phyloP scores from a whole-genome alignment of 345 rosid species.

The Eucalyptus cloeziana region DNA sequence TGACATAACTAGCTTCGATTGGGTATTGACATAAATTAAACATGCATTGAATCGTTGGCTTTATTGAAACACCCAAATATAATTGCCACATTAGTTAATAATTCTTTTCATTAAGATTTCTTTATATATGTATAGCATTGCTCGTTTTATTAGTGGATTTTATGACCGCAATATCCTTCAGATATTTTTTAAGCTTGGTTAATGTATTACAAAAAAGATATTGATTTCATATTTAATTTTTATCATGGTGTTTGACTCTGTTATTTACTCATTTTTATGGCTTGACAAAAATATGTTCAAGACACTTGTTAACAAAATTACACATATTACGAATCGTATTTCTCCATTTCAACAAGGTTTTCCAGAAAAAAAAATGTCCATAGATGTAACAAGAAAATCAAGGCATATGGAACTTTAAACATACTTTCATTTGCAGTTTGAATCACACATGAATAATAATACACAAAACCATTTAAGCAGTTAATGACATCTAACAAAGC shows the following conservation, averaged over 20 bases:
- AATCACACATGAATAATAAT: background rate
- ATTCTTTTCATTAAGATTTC: background rate
- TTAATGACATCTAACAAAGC: background rate
- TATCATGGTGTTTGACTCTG: background rate
- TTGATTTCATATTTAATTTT: no score
- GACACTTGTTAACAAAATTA: background rate
- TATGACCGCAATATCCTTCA: background rate
- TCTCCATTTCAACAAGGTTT: background rate
- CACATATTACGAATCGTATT: background rate
- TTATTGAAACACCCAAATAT: background rate
- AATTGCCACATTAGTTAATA: background rate
- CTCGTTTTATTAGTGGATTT: background rate
- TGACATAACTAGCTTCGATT: background rate
- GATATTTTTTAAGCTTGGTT: background rate
- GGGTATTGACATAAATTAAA: background rate
- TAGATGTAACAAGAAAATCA: background rate
- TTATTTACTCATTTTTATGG: background rate
- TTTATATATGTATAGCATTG: background rate
- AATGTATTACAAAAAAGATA: background rate
- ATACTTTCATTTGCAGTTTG: background rate
- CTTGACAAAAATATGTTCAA: background rate
- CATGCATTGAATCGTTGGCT: background rate
- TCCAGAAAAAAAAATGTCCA: background rate
- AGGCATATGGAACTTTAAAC: background rate
- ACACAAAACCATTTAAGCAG: background rate